A percentile compares a stretch with the other conserved stretches of the same genome.
Conservation (phyloP, 1,139 yeast species). For the Candida buenavistaensis region DNA sequence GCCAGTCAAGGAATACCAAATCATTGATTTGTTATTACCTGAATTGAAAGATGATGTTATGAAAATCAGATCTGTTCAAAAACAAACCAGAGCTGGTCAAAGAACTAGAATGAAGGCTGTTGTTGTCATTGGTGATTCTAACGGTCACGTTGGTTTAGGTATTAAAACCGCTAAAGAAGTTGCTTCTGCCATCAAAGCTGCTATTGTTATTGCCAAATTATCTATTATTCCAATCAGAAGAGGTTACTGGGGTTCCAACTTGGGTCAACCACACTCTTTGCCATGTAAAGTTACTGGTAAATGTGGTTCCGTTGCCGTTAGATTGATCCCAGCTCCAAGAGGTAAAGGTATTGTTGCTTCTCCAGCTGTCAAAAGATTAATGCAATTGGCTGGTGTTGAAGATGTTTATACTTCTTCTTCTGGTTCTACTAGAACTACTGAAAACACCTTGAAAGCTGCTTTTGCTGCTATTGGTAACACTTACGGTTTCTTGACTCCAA, state of each 20-base stretch:
- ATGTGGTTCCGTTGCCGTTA: constrained; percentile 98
- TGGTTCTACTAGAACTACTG: constrained; percentile 99
- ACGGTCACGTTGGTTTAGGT: constrained; percentile 99
- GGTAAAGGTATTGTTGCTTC: constrained; percentile 99
- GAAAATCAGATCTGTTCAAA: constrained; percentile 99
- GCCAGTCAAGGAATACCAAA: constrained; percentile 99
- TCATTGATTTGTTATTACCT: constrained; percentile 96
- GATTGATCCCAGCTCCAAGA: constrained; percentile 99
- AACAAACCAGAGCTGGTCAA: constrained; percentile 99
- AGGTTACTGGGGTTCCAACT: constrained; percentile 99
- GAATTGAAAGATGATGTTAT: constrained; percentile 97
- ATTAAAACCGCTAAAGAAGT: constrained; percentile 99
- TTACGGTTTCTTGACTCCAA: constrained; percentile 99
- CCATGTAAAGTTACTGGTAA: constrained; percentile 98
- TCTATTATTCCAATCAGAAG: constrained; percentile 99
- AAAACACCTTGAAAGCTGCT: constrained; percentile 99
- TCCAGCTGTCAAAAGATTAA: constrained; percentile 98
- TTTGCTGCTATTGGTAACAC: constrained; percentile 99
- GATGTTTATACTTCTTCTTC: constrained; percentile 98
- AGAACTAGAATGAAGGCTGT: constrained; percentile 99
- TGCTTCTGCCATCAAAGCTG: constrained; percentile 99
- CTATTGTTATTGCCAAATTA: constrained; percentile 98
- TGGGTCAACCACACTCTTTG: constrained; percentile 99
- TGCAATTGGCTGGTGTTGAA: constrained; percentile 99
- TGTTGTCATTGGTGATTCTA: constrained; percentile 98